Base-by-base conservation (phyloP, 495 filamentous ascomycete genomes). In the Trichoderma erinaceum region DNA sequence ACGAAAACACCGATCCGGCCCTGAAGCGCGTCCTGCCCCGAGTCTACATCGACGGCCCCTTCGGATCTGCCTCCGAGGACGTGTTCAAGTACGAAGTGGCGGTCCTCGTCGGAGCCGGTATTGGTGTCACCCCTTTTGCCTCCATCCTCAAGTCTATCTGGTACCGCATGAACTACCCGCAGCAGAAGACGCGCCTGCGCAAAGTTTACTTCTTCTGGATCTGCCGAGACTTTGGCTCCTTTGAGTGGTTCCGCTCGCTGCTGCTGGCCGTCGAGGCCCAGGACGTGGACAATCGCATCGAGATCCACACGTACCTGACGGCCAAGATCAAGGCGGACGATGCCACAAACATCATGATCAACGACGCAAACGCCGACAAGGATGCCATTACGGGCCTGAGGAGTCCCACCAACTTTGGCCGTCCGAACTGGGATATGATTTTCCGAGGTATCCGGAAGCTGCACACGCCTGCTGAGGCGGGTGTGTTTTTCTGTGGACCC, bases 171-270 rank as follows among this genome's bases (percentile, higher is more conserved):
- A 91, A 91, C 81, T 91, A 88, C 76, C 88, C 89, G 15, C 85
- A 89, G 75, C 86, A 90, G 77, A 87, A 87, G 77, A 91, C 88
- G 21, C 80, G 87, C 41, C 81, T 93, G 41, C 81, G 88, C 67
- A 93, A 92, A 76, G 89, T 93, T 41, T 93, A 92, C 79, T 92
- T 93, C 79, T 91, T 92, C 82, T 93, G 90, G 90, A 85, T 92
- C 72, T 90, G 90, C 81, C 80, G 88, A 74, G 89, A 92, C 73
- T 90, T 92, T 71, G 88, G 87, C 29, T 88, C 86, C 4, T 92
- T 91, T 70, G 89, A 92, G 78, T 93, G 90, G 90, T 93, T 93
- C 82, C 82, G 88, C 48, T 91, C 89, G 23, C 79, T 93, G 43
- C 85, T 93, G 27, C 82, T 91, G 65, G 90, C 90, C 68, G 92